phyloP scores from a whole-genome alignment of 331 rosid genomes.

The Erythrophleum ivorense region DNA sequence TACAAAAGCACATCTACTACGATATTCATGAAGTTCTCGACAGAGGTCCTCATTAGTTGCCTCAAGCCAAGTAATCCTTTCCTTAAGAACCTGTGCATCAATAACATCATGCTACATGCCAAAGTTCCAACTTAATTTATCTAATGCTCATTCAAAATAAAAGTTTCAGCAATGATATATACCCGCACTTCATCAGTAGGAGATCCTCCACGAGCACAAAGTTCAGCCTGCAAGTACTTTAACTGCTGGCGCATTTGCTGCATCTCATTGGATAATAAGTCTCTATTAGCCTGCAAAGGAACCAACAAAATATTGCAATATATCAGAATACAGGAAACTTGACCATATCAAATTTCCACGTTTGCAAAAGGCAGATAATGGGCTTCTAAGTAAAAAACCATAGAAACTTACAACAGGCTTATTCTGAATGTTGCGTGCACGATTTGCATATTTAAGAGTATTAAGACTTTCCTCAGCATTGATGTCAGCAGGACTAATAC shows the following conservation, averaged over 20 bases:
- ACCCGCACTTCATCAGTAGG: conserved; percentile 74
- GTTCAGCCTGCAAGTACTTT: conserved; percentile 77
- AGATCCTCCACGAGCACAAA: conserved; percentile 64
- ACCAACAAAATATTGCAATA: conserved; percentile 33
- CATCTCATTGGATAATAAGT: conserved; percentile 77
- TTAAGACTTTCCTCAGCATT: conserved; percentile 82
- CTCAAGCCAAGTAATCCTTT: conserved; percentile 79
- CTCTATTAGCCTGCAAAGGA: conserved; percentile 72
- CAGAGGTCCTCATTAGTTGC: conserved; percentile 67
- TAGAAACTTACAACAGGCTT: conserved; percentile 76
- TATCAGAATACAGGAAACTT: conserved; percentile 20
- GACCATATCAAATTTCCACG: conserved; percentile 23
- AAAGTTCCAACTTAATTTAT: conserved; percentile 18
- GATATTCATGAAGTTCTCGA: conserved; percentile 74
- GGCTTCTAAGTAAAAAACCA: conserved; percentile 24
- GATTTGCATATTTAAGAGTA: conserved; percentile 88
- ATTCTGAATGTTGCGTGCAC: conserved; percentile 91
- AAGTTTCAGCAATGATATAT: conserved; percentile 24
- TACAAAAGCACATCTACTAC: conserved; percentile 62
- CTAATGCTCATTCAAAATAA: conserved; percentile 15
- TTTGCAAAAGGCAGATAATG: conserved; percentile 29
- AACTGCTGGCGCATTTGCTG: conserved; percentile 81
- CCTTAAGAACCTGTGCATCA: conserved; percentile 65
- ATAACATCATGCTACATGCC: conserved; percentile 34
- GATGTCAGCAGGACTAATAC: conserved; percentile 87